Evolutionary conservation across 2,329 filamentous ascomycete genomes (phyloP).

Genomic region (Xylariaceae sp.): DNA sequence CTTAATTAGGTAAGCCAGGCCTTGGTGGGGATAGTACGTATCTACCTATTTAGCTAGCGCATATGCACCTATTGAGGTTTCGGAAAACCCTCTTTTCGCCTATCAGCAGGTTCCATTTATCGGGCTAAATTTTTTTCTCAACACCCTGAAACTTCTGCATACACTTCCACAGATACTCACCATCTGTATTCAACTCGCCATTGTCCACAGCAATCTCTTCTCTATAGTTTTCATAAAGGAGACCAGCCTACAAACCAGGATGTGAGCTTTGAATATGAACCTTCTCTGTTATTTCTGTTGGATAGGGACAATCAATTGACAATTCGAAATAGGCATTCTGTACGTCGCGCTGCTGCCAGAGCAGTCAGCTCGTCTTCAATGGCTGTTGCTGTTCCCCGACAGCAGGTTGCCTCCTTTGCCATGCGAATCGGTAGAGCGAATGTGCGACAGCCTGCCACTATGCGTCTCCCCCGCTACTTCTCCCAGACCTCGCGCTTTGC

Average conservation of each 20-base stretch:
- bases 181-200: not conserved
- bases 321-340: slow-evolving; percentile 32
- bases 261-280: slow-evolving; percentile 21
- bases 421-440: slow-evolving; percentile 33
- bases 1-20: too few species aligned
- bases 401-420: slow-evolving; percentile 34
- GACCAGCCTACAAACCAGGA: slow-evolving; percentile 9
- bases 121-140: not conserved
- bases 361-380: slow-evolving; percentile 35
- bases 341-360: slow-evolving; percentile 38
- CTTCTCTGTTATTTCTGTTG: not conserved
- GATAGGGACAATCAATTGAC: slow-evolving; percentile 14
- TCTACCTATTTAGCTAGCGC: too few species aligned
- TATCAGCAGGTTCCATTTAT: not conserved
- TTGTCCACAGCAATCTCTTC: not conserved
- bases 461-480: slow-evolving; percentile 34
- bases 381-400: slow-evolving; percentile 32
- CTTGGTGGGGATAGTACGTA: too few species aligned
- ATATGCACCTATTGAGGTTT: too few species aligned
- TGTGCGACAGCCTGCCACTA: slow-evolving; percentile 20
- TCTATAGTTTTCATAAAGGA: not conserved
- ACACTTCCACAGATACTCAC: not conserved
- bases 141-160: not conserved
- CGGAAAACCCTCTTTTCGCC: not conserved
- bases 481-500: slow-evolving; percentile 34